Conservation (phyloP, 805 yeast species). For the Lipomyces yamadae region DNA sequence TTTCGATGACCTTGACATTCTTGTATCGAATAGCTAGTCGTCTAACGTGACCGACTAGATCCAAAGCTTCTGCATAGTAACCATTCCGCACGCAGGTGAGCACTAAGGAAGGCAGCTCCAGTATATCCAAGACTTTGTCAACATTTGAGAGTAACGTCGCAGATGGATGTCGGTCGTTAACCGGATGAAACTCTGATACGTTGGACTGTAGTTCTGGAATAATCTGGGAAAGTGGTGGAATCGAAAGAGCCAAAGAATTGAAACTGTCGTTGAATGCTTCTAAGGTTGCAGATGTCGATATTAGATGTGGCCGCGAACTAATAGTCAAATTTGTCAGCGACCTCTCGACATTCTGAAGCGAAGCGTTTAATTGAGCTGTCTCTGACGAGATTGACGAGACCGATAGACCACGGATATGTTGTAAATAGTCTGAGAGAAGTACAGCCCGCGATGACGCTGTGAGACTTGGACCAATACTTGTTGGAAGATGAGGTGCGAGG, state of each 20-base stretch:
- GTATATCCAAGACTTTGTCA: slow-evolving; percentile 72
- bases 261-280: slow-evolving; percentile 35
- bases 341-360: slow-evolving; percentile 34
- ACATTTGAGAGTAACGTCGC: slow-evolving; percentile 61
- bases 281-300: slow-evolving; percentile 34
- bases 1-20: slow-evolving; percentile 56
- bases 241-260: slow-evolving; percentile 35
- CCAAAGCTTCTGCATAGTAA: slow-evolving; percentile 86
- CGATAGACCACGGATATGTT: slow-evolving; percentile 39
- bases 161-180: slow-evolving; percentile 36
- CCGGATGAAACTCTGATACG: slow-evolving; percentile 29
- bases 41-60: slow-evolving; percentile 74
- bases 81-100: slow-evolving; percentile 85
- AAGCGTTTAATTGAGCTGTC: slow-evolving; percentile 25
- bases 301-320: slow-evolving; percentile 31
- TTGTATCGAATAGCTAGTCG: slow-evolving; percentile 74
- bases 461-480: slow-evolving; percentile 4
- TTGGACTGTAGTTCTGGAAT: slow-evolving; percentile 18
- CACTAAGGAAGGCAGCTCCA: slow-evolving; percentile 83
- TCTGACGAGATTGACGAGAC: slow-evolving; percentile 37
- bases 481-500: slow-evolving; percentile 31
- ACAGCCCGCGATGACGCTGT: neutral
- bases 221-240: slow-evolving; percentile 25
- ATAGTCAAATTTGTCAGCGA: slow-evolving; percentile 33
- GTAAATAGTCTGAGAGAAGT: slow-evolving; percentile 34